These are phyloP conservation scores for Lantana camara DNA, from an alignment of 257 asterid genomes.

Conservation along the genomic window DNA sequence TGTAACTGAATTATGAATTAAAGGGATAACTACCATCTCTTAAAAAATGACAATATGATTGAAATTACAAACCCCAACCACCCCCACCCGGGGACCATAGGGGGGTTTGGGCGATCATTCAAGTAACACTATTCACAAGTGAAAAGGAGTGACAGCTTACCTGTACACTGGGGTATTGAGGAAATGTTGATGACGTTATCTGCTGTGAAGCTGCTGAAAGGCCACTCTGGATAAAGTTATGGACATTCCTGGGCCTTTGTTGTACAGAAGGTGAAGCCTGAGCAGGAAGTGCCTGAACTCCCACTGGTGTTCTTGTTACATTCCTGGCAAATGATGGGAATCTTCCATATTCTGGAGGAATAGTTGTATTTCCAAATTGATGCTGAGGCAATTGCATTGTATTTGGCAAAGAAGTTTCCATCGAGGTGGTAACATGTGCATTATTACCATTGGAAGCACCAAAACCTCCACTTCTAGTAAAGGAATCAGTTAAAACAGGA, in stretches of 20 bases:
- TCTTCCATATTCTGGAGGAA: conserved; percentile 50
- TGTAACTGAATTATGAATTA: not conserved
- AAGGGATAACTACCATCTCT: no score
- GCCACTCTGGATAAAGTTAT: conserved; percentile 23
- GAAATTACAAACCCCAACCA: no score
- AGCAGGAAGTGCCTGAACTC: conserved; percentile 56
- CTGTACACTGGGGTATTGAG: conserved; percentile 36
- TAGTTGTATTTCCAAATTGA: conserved; percentile 43
- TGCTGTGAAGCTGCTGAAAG: conserved; percentile 44
- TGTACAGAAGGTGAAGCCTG: conserved; percentile 38
- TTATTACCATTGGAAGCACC: conserved; percentile 32
- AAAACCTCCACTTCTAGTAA: conserved; percentile 20
- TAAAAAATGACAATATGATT: no score
- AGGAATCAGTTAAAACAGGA: conserved; percentile 32
- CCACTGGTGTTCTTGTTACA: conserved; percentile 49
- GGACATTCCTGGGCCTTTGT: conserved; percentile 36
- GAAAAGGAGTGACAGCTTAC: conserved; percentile 24
- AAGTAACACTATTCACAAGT: not conserved
- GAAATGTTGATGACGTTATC: conserved; percentile 30
- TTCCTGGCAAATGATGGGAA: conserved; percentile 38
- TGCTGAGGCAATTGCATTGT: conserved; percentile 43
- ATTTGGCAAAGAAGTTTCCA: conserved; percentile 38
- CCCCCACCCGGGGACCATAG: no score
- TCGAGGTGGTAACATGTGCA: conserved; percentile 33
- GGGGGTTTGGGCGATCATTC: not conserved